These are phyloP conservation scores for Alternaria ventricosa DNA, from an alignment of 2,329 filamentous ascomycete species.

Conservation along the genomic window DNA sequence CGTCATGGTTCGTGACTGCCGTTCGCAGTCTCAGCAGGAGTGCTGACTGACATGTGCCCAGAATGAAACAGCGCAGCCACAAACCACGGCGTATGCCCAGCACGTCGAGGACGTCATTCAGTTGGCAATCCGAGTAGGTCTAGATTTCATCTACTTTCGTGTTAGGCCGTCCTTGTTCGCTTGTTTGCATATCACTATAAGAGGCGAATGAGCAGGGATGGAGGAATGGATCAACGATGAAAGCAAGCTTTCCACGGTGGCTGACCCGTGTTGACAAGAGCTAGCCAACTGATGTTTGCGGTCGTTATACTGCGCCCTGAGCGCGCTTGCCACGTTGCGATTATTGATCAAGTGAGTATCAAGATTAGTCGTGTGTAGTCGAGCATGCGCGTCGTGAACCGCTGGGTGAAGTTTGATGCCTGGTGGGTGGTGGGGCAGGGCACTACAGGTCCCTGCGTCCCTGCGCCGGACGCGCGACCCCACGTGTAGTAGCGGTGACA, in stretches of 20 bases:
- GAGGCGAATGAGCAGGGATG: conserved; percentile 13
- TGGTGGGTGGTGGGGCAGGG: conserved; percentile 10
- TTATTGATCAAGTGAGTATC: background rate
- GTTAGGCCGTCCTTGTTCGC: conserved; percentile 11
- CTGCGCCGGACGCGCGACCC: conserved; percentile 19
- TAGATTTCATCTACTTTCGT: background rate
- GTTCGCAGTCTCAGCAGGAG: conserved; percentile 12
- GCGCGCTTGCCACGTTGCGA: background rate
- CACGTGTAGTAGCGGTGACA: conserved; percentile 25
- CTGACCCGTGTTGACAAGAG: background rate
- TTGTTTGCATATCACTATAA: conserved; percentile 6
- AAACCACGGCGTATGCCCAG: background rate
- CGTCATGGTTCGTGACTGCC: conserved; percentile 30
- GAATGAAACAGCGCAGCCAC: conserved; percentile 7
- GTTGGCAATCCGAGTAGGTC: background rate
- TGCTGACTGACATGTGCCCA: conserved; percentile 11
- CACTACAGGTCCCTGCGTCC: conserved; percentile 11
- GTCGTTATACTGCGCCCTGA: background rate
- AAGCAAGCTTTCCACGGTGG: conserved; percentile 4
- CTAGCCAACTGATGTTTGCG: background rate
- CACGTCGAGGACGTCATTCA: conserved; percentile 4
- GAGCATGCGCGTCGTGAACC: background rate
- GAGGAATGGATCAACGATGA: background rate
- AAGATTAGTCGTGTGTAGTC: background rate
- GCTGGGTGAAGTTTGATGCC: background rate